Conservation (phyloP, 73 alveolate species). For the Paramecium tetraurelia region DNA sequence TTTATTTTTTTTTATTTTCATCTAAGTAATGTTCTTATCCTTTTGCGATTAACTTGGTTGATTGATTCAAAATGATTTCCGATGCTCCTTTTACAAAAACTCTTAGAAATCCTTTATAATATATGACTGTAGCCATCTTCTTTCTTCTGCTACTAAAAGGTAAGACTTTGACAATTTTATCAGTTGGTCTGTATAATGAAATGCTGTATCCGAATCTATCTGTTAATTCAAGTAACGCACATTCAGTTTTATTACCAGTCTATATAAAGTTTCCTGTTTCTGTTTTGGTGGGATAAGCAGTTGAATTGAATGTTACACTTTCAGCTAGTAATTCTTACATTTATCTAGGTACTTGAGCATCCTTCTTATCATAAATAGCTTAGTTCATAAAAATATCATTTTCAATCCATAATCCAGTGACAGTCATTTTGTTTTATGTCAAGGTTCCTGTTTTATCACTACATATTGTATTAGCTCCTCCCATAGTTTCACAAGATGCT, state of each 20-base stretch:
- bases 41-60: slow-evolving; percentile 63
- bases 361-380: slow-evolving; percentile 38
- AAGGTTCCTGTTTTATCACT: slow-evolving; percentile 90
- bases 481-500: slow-evolving; percentile 97
- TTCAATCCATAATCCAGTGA: slow-evolving; percentile 69
- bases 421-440: slow-evolving; percentile 86
- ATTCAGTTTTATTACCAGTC: slow-evolving; percentile 65
- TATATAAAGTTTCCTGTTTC: slow-evolving; percentile 35
- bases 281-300: slow-evolving; percentile 52
- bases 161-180: slow-evolving; percentile 66
- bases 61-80: slow-evolving; percentile 69
- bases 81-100: slow-evolving; percentile 85
- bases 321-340: slow-evolving; percentile 55
- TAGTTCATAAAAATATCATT: slow-evolving; percentile 45
- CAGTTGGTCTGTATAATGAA: slow-evolving; percentile 46
- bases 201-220: slow-evolving; percentile 53
- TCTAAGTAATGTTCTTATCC: slow-evolving; percentile 62
- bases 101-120: slow-evolving; percentile 49
- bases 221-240: slow-evolving; percentile 66
- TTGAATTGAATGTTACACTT: slow-evolving; percentile 56
- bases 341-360: slow-evolving; percentile 18
- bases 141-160: slow-evolving; percentile 84
- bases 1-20: slow-evolving; percentile 59
- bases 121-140: slow-evolving; percentile 87
- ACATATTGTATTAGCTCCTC: slow-evolving; percentile 97